Conservation (phyloP, 202 grass and related monocot species). For the Setaria viridis region DNA sequence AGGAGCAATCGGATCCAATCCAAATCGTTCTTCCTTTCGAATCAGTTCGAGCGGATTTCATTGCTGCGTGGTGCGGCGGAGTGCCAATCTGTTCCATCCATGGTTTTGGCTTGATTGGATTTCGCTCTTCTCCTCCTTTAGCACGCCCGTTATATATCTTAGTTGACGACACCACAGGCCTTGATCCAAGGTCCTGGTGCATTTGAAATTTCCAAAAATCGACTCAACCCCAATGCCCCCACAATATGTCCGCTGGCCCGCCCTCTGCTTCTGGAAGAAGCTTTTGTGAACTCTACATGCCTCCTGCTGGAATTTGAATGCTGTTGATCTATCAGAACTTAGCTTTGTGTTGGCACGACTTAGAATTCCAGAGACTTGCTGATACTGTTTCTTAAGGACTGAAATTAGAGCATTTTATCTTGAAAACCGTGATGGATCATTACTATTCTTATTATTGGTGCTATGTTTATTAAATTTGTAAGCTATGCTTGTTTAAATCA, state of each 20-base stretch:
- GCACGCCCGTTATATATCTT: neutral
- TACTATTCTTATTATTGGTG: neutral
- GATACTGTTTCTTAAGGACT: neutral
- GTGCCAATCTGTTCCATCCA: neutral
- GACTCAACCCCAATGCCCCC: neutral
- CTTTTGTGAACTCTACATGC: conserved; percentile 9
- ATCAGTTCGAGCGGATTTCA: neutral
- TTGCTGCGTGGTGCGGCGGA: neutral
- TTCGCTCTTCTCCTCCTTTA: neutral
- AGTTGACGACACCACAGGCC: neutral
- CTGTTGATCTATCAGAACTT: neutral
- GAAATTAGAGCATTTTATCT: neutral
- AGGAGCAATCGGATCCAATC: neutral
- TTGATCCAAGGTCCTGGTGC: neutral
- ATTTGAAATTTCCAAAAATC: neutral
- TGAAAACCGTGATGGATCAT: neutral
- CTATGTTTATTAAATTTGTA: neutral
- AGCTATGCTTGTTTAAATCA: neutral
- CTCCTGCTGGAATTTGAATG: neutral
- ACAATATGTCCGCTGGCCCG: neutral
- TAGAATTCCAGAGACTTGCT: neutral
- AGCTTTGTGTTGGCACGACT: neutral
- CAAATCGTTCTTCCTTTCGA: neutral
- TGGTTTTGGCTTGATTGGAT: neutral
- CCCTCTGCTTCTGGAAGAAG: neutral